These are phyloP conservation scores for Picochlorum costavermella DNA, from an alignment of 139 green algal genomes.

Conservation along the genomic window DNA sequence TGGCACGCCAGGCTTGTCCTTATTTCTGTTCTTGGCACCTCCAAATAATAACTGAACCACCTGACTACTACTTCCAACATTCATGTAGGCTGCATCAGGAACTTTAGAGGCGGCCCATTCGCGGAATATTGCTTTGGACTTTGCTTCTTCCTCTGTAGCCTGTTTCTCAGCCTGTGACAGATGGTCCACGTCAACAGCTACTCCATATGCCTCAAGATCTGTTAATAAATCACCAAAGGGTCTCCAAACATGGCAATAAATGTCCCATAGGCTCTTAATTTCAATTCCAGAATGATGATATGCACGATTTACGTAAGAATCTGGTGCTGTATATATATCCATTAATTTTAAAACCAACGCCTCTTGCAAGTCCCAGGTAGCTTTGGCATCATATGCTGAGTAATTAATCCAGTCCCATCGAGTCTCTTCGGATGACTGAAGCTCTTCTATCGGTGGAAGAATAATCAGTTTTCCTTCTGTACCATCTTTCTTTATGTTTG, in stretches of 20 bases:
- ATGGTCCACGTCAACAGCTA: slow-evolving; percentile 50
- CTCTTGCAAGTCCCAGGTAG: slow-evolving; percentile 73
- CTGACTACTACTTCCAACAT: slow-evolving; percentile 50
- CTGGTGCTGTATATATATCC: slow-evolving; percentile 4
- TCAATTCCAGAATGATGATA: slow-evolving; percentile 8
- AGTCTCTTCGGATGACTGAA: slow-evolving; percentile 51
- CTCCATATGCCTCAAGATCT: slow-evolving; percentile 79
- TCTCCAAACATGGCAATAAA: slow-evolving; percentile 72
- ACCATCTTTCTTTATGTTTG: slow-evolving; percentile 69
- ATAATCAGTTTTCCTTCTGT: slow-evolving; percentile 55
- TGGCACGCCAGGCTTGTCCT: slow-evolving; percentile 25
- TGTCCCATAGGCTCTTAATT: slow-evolving; percentile 52
- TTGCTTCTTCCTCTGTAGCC: slow-evolving; percentile 44
- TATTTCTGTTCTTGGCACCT: slow-evolving; percentile 40
- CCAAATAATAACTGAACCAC: slow-evolving; percentile 76
- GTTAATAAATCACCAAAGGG: slow-evolving; percentile 89
- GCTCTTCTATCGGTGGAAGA: slow-evolving; percentile 52
- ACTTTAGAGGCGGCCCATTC: slow-evolving; percentile 55
- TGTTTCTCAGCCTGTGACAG: slow-evolving; percentile 36
- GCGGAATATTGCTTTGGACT: slow-evolving; percentile 54
- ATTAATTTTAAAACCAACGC: slow-evolving; percentile 36
- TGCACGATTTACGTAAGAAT: slow-evolving; percentile 18
- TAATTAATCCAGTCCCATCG: slow-evolving; percentile 80
- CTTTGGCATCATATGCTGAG: slow-evolving; percentile 80
- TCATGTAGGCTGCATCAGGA: slow-evolving; percentile 64